Conservation (phyloP, 78 protist species). For the Dictyostelium purpureum region DNA sequence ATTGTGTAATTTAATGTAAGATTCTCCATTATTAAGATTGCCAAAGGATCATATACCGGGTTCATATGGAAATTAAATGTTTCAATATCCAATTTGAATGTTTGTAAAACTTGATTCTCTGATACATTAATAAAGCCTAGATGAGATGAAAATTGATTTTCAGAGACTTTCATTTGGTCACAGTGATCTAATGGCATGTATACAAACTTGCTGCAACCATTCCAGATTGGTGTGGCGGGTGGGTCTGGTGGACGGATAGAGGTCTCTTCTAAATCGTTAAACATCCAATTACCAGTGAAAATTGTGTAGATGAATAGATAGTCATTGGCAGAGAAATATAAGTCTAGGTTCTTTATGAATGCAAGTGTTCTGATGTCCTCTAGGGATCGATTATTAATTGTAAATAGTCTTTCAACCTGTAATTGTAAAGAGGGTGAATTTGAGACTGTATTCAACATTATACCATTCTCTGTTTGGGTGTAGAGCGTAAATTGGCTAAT, state of each 20-base stretch:
- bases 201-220: neutral
- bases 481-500: neutral
- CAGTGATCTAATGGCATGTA: neutral
- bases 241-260: neutral
- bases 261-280: neutral
- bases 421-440: neutral
- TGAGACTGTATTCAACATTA: neutral
- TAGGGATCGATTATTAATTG: neutral
- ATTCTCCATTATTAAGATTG: slow-evolving; percentile 4
- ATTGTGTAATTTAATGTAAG: neutral
- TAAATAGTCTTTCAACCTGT: slow-evolving; percentile 43
- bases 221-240: slow-evolving; percentile 13
- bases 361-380: slow-evolving; percentile 23
- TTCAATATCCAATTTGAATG: neutral
- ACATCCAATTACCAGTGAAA: slow-evolving; percentile 69
- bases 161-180: slow-evolving; percentile 48
- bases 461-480: neutral
- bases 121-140: slow-evolving; percentile 27
- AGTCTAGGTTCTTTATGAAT: neutral
- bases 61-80: slow-evolving; percentile 18
- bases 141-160: slow-evolving; percentile 31
- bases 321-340: slow-evolving; percentile 28
- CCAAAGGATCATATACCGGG: slow-evolving; percentile 18
- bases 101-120: neutral
- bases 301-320: slow-evolving; percentile 35